Conservation (phyloP, 192 early-diverging fungal genomes). For the Podila minutissima region DNA sequence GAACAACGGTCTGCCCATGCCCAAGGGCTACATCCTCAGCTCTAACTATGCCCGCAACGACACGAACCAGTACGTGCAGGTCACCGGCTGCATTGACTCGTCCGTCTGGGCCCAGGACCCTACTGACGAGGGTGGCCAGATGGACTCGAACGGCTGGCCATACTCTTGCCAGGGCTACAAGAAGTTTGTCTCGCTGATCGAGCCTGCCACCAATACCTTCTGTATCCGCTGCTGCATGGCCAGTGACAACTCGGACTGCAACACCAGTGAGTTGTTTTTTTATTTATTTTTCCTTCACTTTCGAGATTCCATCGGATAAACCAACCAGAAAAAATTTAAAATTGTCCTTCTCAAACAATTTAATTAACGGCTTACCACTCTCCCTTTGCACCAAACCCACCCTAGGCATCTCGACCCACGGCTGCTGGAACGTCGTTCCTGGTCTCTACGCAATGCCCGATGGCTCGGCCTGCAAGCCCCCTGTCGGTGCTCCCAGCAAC, state of each 20-base stretch:
- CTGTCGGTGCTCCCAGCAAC: background rate
- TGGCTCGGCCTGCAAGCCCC: slow-evolving; percentile 10
- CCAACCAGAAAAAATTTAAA: no score
- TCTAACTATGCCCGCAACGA: slow-evolving; percentile 10
- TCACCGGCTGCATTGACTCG: slow-evolving; percentile 48
- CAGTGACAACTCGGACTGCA: slow-evolving; percentile 2
- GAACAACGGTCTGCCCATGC: slow-evolving; percentile 5
- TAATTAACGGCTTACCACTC: no score
- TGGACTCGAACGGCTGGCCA: slow-evolving; percentile 51
- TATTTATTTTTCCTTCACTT: background rate
- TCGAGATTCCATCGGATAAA: no score
- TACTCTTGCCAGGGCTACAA: slow-evolving; percentile 52
- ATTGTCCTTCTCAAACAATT: no score
- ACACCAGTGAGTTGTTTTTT: slow-evolving; percentile 14
- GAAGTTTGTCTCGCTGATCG: slow-evolving; percentile 58
- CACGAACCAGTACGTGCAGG: slow-evolving; percentile 17
- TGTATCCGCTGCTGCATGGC: slow-evolving; percentile 40
- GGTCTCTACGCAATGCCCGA: slow-evolving; percentile 32
- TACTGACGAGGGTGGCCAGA: slow-evolving; percentile 48
- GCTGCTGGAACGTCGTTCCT: slow-evolving; percentile 33
- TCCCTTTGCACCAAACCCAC: no score
- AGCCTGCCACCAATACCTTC: slow-evolving; percentile 52
- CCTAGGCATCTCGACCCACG: slow-evolving; percentile 3
- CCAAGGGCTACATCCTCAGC: slow-evolving; percentile 5
- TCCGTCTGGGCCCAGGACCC: slow-evolving; percentile 39